Percentiles rank a stretch among this genome's conserved stretches.
These are phyloP conservation scores for Cantharellus anzutake DNA, from an alignment of 768 basidiomycete species.

Conservation along the genomic window DNA sequence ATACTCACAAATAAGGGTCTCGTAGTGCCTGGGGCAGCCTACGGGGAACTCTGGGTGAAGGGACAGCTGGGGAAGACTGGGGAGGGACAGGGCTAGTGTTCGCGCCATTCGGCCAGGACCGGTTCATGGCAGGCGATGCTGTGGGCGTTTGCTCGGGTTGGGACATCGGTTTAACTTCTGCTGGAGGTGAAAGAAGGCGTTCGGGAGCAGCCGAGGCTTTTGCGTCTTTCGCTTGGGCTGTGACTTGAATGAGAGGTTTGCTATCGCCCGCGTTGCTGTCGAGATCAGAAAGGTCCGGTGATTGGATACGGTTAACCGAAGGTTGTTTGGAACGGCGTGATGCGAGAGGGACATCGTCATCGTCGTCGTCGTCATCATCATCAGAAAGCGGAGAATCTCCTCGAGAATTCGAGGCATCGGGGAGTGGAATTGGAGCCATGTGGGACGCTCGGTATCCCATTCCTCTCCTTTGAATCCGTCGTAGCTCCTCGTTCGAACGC, in stretches of 20 bases:
- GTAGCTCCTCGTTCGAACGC: slow-evolving; percentile 36
- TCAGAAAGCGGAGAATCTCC: slow-evolving; percentile 4
- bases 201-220: background rate
- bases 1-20: background rate
- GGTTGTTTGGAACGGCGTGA: slow-evolving; percentile 6
- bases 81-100: background rate
- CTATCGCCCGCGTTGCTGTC: background rate
- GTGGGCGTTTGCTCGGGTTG: background rate
- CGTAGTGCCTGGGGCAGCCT: background rate
- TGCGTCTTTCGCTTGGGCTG: background rate
- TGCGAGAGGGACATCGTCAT: slow-evolving; percentile 7
- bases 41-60: background rate
- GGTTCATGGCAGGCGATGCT: no score
- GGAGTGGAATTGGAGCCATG: slow-evolving; percentile 2
- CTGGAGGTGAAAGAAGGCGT: background rate
- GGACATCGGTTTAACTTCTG: background rate
- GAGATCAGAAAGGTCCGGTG: slow-evolving; percentile 14
- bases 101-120: background rate
- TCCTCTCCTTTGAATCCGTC: slow-evolving; percentile 30
- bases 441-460: slow-evolving; percentile 17
- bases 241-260: background rate
- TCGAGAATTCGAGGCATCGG: slow-evolving; percentile 5
- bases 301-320: background rate
- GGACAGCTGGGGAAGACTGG: background rate
- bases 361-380: slow-evolving; percentile 10